Base-by-base conservation (phyloP, 2,329 filamentous ascomycete species). In the Chaetomium olivaceum region DNA sequence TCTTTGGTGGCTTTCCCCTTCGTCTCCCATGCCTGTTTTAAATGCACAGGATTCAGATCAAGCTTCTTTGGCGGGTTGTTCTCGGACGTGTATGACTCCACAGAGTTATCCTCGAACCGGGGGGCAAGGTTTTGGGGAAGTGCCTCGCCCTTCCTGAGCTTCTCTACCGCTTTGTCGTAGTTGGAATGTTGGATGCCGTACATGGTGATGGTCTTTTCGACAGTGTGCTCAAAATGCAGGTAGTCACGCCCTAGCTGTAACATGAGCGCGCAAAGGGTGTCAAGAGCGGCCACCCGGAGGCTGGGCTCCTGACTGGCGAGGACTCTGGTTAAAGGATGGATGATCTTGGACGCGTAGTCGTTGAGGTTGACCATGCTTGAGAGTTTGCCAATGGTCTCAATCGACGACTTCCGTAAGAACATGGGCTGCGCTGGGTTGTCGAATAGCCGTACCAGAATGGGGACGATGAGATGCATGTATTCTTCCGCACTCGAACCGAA, bases 401-500 rank as follows among this genome's bases (percentile, higher is more conserved):
- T 98, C 0, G 94, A 94, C 27, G 89, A 88, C 77, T 93, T 96
- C 61, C 92, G 87, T 57, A 97, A 87, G 66, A 89, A 89, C 1
- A 86, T 81, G 8, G 93, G 92, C 69, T 96, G 91, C 12, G 90
- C 89, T 36, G 90, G 87, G 74, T 92, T 96, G 76, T 99, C 94
- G 74, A 99, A 98, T 58, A 97, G 91, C 54, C 91, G 89, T 9
- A 99, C 93, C 73, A 99, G 93, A 43, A 96, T 92, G 0, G 95
- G 95, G 60, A 99, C 92, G 71, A 99, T 98, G 61, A 99, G 83
- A 76, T 99, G 95, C 95, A 99, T 99, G 77, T 99, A 99, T 76
- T 99, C 95, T 76, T 99, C 95, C 12, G 91, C 91, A 74, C 93
- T 98, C 0, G 93, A 90, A 1, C 96, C 96, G 75, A 99, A 99